Evolutionary conservation across 257 asterid genomes (phyloP).

Genomic region (Forsythia suspensa): DNA sequence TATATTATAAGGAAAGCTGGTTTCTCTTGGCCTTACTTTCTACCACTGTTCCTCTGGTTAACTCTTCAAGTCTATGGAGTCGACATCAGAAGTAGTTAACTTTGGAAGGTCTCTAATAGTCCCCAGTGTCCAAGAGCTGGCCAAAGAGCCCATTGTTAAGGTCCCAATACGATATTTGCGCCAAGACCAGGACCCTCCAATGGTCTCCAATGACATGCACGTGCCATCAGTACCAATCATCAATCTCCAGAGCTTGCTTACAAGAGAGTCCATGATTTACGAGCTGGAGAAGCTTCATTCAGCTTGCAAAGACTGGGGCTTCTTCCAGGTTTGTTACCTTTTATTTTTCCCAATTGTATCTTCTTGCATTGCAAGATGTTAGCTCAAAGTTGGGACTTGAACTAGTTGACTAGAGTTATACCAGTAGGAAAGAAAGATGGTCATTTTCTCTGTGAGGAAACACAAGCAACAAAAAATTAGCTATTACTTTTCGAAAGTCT

Average conservation of each 20-base stretch:
- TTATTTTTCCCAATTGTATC: too few species aligned
- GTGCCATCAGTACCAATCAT: constrained; percentile 29
- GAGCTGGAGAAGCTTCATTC: constrained; percentile 47
- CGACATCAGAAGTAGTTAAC: constrained; percentile 18
- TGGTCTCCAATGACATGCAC: background rate
- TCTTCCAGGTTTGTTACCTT: constrained; percentile 45
- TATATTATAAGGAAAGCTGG: background rate
- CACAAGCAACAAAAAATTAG: too few species aligned
- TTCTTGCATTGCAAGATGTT: background rate
- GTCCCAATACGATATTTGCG: constrained; percentile 45
- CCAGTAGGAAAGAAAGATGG: too few species aligned
- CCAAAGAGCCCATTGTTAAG: constrained; percentile 24
- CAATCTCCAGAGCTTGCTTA: constrained; percentile 33
- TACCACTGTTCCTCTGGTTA: background rate
- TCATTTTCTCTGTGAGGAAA: too few species aligned
- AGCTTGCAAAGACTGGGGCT: constrained; percentile 69
- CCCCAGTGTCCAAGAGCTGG: constrained; percentile 56
- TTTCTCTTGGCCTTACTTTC: background rate
- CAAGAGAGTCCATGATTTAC: constrained; percentile 20
- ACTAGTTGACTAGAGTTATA: too few species aligned
- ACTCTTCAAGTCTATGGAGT: constrained; percentile 3
- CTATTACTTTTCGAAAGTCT: too few species aligned
- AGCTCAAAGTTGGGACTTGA: background rate
- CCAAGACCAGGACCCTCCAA: constrained; percentile 23
- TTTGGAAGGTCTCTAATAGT: constrained; percentile 48